These are phyloP conservation scores for Paraleonurus japonicus DNA, from an alignment of 257 asterid species.

Conservation along the genomic window DNA sequence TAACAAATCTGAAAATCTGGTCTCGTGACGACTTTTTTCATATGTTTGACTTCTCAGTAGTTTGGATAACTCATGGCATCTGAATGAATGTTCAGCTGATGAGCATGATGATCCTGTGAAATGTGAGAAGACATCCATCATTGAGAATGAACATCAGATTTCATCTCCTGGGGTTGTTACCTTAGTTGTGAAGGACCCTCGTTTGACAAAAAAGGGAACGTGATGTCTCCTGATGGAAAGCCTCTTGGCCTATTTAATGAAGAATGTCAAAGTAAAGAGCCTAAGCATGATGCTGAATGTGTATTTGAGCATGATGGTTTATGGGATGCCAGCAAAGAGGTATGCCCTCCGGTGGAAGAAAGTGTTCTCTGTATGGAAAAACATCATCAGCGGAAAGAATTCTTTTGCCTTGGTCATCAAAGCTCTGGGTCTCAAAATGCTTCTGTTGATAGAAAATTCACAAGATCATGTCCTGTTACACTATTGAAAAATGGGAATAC, in stretches of 20 bases:
- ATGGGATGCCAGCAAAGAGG: constrained; percentile 63
- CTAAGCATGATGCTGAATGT: constrained; percentile 34
- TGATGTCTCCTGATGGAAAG: constrained; percentile 33
- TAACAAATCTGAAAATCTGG: constrained; percentile 5
- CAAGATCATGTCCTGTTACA: constrained; percentile 65
- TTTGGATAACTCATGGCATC: constrained; percentile 34
- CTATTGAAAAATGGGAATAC: constrained; percentile 50
- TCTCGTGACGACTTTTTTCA: constrained; percentile 20
- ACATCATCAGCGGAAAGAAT: constrained; percentile 51
- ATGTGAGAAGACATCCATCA: constrained; percentile 23
- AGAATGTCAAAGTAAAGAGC: constrained; percentile 33
- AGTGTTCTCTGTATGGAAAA: constrained; percentile 60
- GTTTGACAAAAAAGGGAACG: constrained; percentile 36
- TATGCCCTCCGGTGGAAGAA: constrained; percentile 70
- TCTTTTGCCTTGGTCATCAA: constrained; percentile 44
- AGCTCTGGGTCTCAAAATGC: constrained; percentile 36
- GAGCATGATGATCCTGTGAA: constrained; percentile 27
- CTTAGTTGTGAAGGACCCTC: constrained; percentile 70
- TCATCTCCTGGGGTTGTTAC: constrained; percentile 51
- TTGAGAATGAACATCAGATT: constrained; percentile 37
- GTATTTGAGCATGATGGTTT: constrained; percentile 35
- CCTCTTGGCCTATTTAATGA: constrained; percentile 22
- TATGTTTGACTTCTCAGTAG: constrained; percentile 36
- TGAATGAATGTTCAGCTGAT: constrained; percentile 35
- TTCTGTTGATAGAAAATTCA: constrained; percentile 33